Base-by-base conservation (phyloP, 208 protist species). In the Wallacemonas sp. region DNA sequence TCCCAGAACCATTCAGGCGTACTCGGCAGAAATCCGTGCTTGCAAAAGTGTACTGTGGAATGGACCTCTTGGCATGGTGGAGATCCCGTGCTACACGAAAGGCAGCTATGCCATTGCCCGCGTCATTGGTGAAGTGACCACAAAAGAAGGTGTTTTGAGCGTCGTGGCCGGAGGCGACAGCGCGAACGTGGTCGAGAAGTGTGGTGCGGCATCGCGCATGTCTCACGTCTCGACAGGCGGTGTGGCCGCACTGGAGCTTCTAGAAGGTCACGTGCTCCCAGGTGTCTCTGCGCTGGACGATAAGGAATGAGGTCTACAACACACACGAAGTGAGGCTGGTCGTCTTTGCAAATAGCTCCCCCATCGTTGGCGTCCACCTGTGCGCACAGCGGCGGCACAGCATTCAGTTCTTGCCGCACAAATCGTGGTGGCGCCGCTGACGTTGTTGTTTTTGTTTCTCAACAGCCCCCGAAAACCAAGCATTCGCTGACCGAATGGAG, bases 201-300 rank as follows among this genome's bases (percentile, higher is more conserved):
- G 78, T 24, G 81, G 84, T 15, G 67, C 86, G 17, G 85, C 80
- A 27, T 73, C 96, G 12, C 86, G 98, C 68, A 88, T 99, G 21
- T 89, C 76, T 39, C 97, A 99, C 69, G 89, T 99, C 22, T 95
- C 80, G 26, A 99, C 98, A 58, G 99, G 99, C 61, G 99, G 99
- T 60, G 99, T 98, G 71, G 99, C 99, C 9, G 98, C 95, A 12
- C 90, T 99, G 38, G 98, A 99, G 86, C 93, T 99, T 34, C 92
- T 99, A 6, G 98, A 99, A 76, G 99, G 98, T 22, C 91, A 94
- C 55, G 73, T 79, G 26, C 77, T 98, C 3, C 97, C 95, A 19
- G 97, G 91, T 46, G 82, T 98, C 24, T 78, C 76, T 8, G 80
- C 79, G 26, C 81, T 98, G n/a, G 82, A 88, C 46, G 76, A 93